These are phyloP conservation scores for Talaromyces atroroseus DNA, from an alignment of 2,329 filamentous ascomycete genomes.

Conservation along the genomic window DNA sequence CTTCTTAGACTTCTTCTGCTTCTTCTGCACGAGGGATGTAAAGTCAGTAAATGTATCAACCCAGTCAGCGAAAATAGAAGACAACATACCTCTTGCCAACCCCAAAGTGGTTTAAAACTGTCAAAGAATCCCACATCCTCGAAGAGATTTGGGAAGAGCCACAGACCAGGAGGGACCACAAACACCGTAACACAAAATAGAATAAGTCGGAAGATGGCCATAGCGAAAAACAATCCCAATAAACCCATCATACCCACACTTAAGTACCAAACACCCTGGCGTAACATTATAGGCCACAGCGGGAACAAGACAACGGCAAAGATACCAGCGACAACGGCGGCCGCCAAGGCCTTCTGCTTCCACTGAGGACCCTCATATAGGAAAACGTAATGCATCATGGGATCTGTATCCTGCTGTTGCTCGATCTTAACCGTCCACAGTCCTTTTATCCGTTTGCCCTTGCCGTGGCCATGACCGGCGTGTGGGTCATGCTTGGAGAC, in stretches of 20 bases:
- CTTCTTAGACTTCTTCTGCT: conserved; percentile 36
- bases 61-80: neutral
- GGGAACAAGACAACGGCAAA: conserved; percentile 92
- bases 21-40: conserved; percentile 23
- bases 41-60: neutral
- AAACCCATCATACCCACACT: conserved; percentile 89
- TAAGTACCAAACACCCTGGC: conserved; percentile 94
- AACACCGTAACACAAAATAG: conserved; percentile 93
- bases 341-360: conserved; percentile 88
- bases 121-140: conserved; percentile 98
- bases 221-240: conserved; percentile 88
- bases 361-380: conserved; percentile 90
- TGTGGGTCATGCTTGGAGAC: conserved; percentile 77
- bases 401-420: conserved; percentile 75
- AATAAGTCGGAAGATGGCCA: conserved; percentile 95
- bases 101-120: conserved; percentile 92
- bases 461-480: conserved; percentile 64
- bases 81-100: conserved; percentile 83
- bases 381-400: conserved; percentile 84
- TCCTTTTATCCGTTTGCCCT: conserved; percentile 81
- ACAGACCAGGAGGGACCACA: conserved; percentile 75
- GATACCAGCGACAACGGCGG: conserved; percentile 72
- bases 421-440: conserved; percentile 95
- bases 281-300: conserved; percentile 85
- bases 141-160: conserved; percentile 96